Evolutionary conservation across 2,329 filamentous ascomycete species (phyloP).

Genomic region (Colletotrichum incanum): DNA sequence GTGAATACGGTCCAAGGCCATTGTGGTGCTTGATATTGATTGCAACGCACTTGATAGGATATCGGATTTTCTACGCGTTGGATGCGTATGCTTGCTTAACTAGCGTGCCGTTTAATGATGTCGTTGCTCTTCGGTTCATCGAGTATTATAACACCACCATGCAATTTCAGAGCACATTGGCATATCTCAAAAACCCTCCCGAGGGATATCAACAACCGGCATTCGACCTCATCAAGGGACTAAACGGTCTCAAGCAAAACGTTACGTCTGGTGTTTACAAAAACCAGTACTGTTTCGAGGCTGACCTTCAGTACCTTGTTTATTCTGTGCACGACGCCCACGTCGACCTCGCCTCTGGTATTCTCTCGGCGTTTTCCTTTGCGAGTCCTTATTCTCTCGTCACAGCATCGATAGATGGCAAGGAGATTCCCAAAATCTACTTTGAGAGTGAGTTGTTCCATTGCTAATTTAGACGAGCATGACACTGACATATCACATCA

Average conservation of each 20-base stretch:
- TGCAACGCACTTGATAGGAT: background rate
- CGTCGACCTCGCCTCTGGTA: slow-evolving; percentile 19
- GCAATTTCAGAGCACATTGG: slow-evolving; percentile 35
- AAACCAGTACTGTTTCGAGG: slow-evolving; percentile 35
- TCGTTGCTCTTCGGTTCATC: slow-evolving; percentile 33
- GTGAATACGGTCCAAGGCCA: background rate
- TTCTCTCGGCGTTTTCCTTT: slow-evolving; percentile 35
- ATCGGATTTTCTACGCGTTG: slow-evolving; percentile 21
- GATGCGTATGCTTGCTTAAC: slow-evolving; percentile 27
- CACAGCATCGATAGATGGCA: slow-evolving; percentile 29
- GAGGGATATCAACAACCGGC: slow-evolving; percentile 33
- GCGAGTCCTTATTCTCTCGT: slow-evolving; percentile 25
- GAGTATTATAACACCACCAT: slow-evolving; percentile 39
- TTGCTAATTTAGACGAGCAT: too few species aligned
- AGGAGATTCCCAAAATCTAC: slow-evolving; percentile 34
- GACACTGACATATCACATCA: background rate
- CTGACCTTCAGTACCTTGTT: slow-evolving; percentile 20
- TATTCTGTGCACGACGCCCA: slow-evolving; percentile 34
- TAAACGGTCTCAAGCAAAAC: slow-evolving; percentile 21
- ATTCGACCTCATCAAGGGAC: slow-evolving; percentile 15
- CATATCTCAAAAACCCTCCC: slow-evolving; percentile 27
- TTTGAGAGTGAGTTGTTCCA: slow-evolving; percentile 13
- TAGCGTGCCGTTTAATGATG: slow-evolving; percentile 30
- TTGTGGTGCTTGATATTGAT: background rate
- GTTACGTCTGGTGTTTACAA: slow-evolving; percentile 24